A percentile compares a stretch with the other conserved stretches of the same genome.
Evolutionary conservation across 345 rosid genomes (phyloP).

Genomic region (Citrus glauca): DNA sequence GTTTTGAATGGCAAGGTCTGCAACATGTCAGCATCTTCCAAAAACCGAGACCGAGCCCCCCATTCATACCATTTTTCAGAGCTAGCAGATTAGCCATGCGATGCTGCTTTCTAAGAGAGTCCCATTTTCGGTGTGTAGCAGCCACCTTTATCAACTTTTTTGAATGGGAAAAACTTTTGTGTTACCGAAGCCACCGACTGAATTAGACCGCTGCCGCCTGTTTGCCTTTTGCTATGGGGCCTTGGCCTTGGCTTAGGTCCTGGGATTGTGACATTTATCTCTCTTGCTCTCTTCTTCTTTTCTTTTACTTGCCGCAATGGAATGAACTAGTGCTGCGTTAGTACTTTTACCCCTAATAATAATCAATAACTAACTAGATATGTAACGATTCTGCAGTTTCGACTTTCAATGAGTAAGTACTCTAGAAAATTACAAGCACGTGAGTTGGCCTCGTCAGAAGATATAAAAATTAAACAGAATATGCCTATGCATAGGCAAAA

Average conservation of each 20-base stretch:
- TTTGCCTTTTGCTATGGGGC: neutral
- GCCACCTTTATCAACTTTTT: neutral
- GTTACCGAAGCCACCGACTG: slow-evolving; percentile 10
- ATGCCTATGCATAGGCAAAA: too few species aligned
- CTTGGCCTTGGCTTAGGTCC: neutral
- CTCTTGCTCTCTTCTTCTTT: neutral
- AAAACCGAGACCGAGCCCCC: neutral
- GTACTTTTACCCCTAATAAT: too few species aligned
- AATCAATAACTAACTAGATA: neutral
- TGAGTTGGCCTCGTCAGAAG: too few species aligned
- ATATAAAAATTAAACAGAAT: too few species aligned
- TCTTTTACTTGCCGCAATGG: neutral
- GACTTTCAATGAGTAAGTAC: too few species aligned
- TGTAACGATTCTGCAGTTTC: neutral
- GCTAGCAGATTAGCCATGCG: neutral
- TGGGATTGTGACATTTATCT: neutral
- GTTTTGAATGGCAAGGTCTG: slow-evolving; percentile 14
- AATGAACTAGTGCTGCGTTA: neutral
- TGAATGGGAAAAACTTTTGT: neutral
- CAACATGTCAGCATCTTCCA: neutral
- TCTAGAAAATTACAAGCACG: too few species aligned
- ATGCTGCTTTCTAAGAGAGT: neutral
- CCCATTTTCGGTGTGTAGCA: slow-evolving; percentile 1
- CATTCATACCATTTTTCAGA: neutral
- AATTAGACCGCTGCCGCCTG: neutral